These are phyloP conservation scores for Helotiales sp. DNA, from an alignment of 2,329 filamentous ascomycete genomes.

Conservation along the genomic window DNA sequence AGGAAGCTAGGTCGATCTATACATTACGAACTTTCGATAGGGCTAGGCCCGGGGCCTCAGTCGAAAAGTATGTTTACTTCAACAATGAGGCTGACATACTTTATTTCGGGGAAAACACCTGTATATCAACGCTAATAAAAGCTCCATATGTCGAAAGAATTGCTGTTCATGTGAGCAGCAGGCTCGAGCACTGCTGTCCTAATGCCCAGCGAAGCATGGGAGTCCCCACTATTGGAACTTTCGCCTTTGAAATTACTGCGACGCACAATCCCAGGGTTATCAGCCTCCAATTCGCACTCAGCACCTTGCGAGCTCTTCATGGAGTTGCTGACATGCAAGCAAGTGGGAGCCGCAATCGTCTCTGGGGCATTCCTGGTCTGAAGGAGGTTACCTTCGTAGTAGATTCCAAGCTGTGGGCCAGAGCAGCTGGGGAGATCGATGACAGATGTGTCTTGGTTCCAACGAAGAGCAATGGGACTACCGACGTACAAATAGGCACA, in stretches of 20 bases:
- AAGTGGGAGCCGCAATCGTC: neutral
- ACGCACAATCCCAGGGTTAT: no score
- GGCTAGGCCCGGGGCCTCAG: neutral
- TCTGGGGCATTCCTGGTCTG: slow-evolving; percentile 1
- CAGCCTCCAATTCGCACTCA: no score
- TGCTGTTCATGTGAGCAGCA: slow-evolving; percentile 1
- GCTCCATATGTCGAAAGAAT: neutral
- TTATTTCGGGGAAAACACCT: slow-evolving; percentile 13
- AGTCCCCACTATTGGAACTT: no score
- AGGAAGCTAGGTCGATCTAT: neutral
- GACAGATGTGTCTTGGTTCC: neutral
- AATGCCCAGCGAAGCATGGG: no score
- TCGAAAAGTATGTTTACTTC: neutral
- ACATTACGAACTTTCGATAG: neutral
- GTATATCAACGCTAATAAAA: neutral
- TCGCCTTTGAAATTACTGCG: no score
- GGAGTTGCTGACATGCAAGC: neutral
- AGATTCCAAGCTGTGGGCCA: slow-evolving; percentile 9
- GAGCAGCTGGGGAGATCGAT: neutral
- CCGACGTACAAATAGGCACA: neutral
- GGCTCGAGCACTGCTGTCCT: slow-evolving; percentile 5
- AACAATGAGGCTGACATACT: neutral
- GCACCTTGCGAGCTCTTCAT: slow-evolving; percentile 8
- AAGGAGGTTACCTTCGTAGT: slow-evolving; percentile 10
- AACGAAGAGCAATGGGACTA: slow-evolving; percentile 11